Evolutionary conservation across 371 early-diverging fungal genomes (phyloP), one percentile per base, ranked within the genome.

Genomic region (Apophysomyces ossiformis): DNA sequence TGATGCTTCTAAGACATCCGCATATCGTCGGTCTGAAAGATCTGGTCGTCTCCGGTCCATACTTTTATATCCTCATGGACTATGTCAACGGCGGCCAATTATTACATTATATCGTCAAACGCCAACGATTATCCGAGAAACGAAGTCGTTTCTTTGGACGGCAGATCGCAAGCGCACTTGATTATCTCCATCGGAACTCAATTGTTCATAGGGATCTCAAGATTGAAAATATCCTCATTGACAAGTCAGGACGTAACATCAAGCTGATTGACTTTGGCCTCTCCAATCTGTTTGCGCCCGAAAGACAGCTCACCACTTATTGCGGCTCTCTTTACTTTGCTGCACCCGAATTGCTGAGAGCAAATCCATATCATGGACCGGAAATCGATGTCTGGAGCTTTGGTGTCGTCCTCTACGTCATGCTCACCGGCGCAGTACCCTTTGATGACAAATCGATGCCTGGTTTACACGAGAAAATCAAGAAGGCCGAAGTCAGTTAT

Each of bases 291-390:
- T 96, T 92, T 74, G 93, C 92, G 57, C 89, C 90, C 37, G 88
- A 89, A 61, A 79, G 85, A 18, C 88, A 87, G 54, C 77, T 97
- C 37, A 89, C 87, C 12, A 98, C 97, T 0, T 96, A 94, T 70
- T 97, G 96, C 71, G 97, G 99, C 13, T 93, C 95, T 18, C 81
- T 96, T n/a, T 96, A 98, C 75, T 98, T 96, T 90, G 98, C 97
- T 21, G 96, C 97, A 6, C 99, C 99, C 3, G 99, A 98, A 74
- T 75, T 98, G 43, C 81, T 98, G 32, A 85, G 84, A 57, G 96
- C 96, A 13, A 85, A 87, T 58, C 85, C 89, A 13, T 97, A 97
- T 67, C 88, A 83, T 6, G 98, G 98, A 1, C 97, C 98, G 11
- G 98, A 96, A 74, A 92, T 97, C 8, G 98, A 98, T 75, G 85